A percentile compares a stretch with the other conserved stretches of the same genome.
phyloP scores from a whole-genome alignment of 164 flowering plant genomes.

The Berberis vulgaris region DNA sequence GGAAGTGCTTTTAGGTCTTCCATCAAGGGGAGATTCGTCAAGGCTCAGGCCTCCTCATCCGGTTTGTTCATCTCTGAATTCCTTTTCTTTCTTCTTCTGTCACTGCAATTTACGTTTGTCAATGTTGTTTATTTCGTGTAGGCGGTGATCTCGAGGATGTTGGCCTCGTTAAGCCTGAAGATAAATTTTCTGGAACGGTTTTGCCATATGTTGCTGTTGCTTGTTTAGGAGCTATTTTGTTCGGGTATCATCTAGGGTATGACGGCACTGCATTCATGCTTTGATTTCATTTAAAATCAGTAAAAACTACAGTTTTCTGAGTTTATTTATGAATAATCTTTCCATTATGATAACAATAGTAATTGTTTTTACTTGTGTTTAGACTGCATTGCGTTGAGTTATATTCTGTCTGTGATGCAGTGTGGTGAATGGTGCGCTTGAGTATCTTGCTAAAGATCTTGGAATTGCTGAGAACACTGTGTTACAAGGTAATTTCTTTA shows the following conservation, averaged over 20 bases:
- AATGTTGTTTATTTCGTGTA: slow-evolving; percentile 17
- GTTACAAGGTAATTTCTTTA: slow-evolving; percentile 46
- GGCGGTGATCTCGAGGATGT: slow-evolving; percentile 58
- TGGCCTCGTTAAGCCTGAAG: slow-evolving; percentile 27
- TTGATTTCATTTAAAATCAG: neutral
- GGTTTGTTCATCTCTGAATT: slow-evolving; percentile 28
- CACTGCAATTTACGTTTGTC: slow-evolving; percentile 1
- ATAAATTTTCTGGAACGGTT: slow-evolving; percentile 69
- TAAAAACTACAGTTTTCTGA: no score
- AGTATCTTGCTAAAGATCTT: slow-evolving; percentile 89
- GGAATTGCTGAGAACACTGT: slow-evolving; percentile 81
- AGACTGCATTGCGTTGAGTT: neutral
- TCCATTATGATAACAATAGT: no score
- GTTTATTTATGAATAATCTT: no score
- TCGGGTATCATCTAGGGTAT: slow-evolving; percentile 97
- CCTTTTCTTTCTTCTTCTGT: neutral
- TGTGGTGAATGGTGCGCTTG: slow-evolving; percentile 98
- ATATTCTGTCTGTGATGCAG: slow-evolving; percentile 29
- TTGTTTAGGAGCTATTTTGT: slow-evolving; percentile 87
- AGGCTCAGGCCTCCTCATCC: slow-evolving; percentile 40
- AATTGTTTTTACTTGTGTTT: no score
- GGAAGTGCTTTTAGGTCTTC: slow-evolving; percentile 29
- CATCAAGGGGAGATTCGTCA: slow-evolving; percentile 47
- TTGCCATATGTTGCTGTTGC: slow-evolving; percentile 92
- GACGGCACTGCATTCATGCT: neutral